Evolutionary conservation across 2,329 filamentous ascomycete species (phyloP), one percentile per base, ranked within the genome.

Genomic region (Colletotrichum camelliae): DNA sequence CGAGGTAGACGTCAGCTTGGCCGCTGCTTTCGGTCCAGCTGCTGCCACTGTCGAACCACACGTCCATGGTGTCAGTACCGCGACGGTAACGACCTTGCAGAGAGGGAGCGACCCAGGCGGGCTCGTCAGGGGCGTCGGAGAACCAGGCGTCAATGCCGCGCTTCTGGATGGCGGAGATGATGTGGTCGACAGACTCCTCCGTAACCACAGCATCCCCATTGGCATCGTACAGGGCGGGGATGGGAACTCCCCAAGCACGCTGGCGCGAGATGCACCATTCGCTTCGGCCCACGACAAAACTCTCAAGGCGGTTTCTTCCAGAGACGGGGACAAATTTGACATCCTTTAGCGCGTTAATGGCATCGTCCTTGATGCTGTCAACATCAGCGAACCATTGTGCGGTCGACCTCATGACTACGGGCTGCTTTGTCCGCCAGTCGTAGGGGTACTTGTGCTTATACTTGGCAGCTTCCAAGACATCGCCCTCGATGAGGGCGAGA

Each of bases 241-340:
- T 99, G 0, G 97, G 97, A 7, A 99, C 95, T 79, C 97, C 97
- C 97, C 97, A 99, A 15, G 95, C 94, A 66, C 97, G 93, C 84
- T 99, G 97, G 61, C 97, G 92, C 7, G 97, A 99, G 79, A 99
- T 98, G 82, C 97, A 99, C 97, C 97, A 99, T 84, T 99, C 96
- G 80, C 92, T 98, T 67, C 97, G 92, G 27, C 95, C 94, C 80
- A 93, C 93, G 35, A 99, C 89, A 81, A 98, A 99, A 82, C 94
- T 95, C 81, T 95, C 92, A 6, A 99, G 88, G 33, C 97, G 91
- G 7, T 91, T 90, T 78, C 91, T 92, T 8, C 96, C 96, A 31
- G 89, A 88, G 58, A 93, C 90, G 0, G 97, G 97, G 16, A 98
- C 88, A 80, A 98, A 99, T 0, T 87, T 88, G 29, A 98, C 95